Percentiles rank a stretch among this genome's conserved stretches.
phyloP scores from a whole-genome alignment of 1,284 basidiomycete species.

The Rhodotorula mucilaginosa region DNA sequence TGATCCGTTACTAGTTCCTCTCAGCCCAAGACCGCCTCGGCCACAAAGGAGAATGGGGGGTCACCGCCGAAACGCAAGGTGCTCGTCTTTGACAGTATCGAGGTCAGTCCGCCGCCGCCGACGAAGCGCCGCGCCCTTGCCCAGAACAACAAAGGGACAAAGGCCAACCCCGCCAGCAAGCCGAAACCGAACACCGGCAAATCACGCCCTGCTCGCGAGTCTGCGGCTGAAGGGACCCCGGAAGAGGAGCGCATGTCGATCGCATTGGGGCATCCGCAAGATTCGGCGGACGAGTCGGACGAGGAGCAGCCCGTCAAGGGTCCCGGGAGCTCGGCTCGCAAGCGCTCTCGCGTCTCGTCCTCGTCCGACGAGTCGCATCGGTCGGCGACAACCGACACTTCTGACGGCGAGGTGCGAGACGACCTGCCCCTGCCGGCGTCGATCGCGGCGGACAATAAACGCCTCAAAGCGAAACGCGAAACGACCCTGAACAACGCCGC shows the following conservation, averaged over 20 bases:
- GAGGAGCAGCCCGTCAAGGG: neutral
- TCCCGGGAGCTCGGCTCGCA: neutral
- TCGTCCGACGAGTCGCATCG: neutral
- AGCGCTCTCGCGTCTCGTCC: neutral
- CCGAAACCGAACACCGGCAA: neutral
- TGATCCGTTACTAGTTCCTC: too few relatives aligned
- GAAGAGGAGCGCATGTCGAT: too few relatives aligned
- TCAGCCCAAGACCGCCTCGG: too few relatives aligned
- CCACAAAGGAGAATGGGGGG: too few relatives aligned
- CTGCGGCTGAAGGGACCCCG: too few relatives aligned
- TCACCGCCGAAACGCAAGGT: neutral
- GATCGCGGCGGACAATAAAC: conserved; percentile 1
- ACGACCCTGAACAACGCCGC: neutral
- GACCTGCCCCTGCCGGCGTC: conserved; percentile 5
- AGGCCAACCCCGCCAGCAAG: neutral
- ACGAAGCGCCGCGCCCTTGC: neutral
- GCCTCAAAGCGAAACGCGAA: conserved; percentile 1
- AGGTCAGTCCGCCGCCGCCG: neutral
- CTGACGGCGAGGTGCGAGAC: neutral
- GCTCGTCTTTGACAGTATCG: neutral
- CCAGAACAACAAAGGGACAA: neutral
- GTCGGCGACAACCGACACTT: neutral
- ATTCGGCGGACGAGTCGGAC: neutral
- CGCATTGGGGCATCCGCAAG: too few relatives aligned
- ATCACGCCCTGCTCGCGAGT: too few relatives aligned